Conservation (phyloP, 345 rosid species). For the Populus nigra region DNA sequence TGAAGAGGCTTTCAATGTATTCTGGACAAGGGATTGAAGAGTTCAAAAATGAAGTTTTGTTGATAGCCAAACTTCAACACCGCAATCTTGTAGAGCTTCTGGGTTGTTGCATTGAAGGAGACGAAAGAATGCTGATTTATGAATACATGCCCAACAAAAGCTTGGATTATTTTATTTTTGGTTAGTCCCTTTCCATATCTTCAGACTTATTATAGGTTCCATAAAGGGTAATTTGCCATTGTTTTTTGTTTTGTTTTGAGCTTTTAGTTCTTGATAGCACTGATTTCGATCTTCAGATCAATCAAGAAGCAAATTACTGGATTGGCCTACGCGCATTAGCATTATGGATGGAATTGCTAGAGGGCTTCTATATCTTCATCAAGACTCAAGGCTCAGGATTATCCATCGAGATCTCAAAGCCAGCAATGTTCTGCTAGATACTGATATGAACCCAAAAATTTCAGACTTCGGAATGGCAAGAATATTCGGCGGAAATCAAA, state of each 20-base stretch:
- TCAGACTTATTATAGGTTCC: not conserved
- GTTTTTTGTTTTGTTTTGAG: no score
- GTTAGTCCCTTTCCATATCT: not conserved
- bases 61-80: slow-evolving; percentile 50
- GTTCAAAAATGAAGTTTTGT: slow-evolving; percentile 42
- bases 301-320: not conserved
- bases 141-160: slow-evolving; percentile 34
- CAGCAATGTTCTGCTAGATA: slow-evolving; percentile 11
- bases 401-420: slow-evolving; percentile 25
- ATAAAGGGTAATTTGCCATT: no score
- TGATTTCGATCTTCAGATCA: not conserved
- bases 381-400: slow-evolving; percentile 24
- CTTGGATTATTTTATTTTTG: slow-evolving; percentile 38
- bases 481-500: slow-evolving; percentile 12
- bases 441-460: slow-evolving; percentile 14
- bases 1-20: slow-evolving; percentile 43
- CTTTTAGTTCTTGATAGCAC: not conserved
- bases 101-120: slow-evolving; percentile 31
- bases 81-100: slow-evolving; percentile 48
- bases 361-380: slow-evolving; percentile 31
- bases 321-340: slow-evolving; percentile 11
- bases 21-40: slow-evolving; percentile 47
- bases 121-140: slow-evolving; percentile 25
- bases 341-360: slow-evolving; percentile 19
- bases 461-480: slow-evolving; percentile 22